Conservation (phyloP, 257 asterid species). For the Rehmannia glutinosa region DNA sequence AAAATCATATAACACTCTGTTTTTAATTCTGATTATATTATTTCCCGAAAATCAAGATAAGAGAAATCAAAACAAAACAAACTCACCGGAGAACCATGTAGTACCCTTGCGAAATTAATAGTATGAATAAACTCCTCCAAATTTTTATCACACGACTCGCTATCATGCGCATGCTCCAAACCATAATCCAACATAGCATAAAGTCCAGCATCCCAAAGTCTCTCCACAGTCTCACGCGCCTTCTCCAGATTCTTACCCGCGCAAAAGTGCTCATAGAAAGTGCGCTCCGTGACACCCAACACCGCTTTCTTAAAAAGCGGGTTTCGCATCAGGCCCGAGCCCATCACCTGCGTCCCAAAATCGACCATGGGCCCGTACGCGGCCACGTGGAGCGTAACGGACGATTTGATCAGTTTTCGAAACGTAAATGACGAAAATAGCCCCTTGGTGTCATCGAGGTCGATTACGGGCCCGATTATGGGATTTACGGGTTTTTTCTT, state of each 20-base stretch:
- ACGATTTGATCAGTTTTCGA: slow-evolving; percentile 46
- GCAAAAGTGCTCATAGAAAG: slow-evolving; percentile 70
- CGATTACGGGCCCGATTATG: too few species aligned
- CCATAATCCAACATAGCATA: slow-evolving; percentile 86
- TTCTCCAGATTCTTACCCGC: slow-evolving; percentile 55
- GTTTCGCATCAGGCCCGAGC: slow-evolving; percentile 35
- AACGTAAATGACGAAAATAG: too few species aligned
- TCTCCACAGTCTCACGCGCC: slow-evolving; percentile 37
- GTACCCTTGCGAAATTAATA: slow-evolving; percentile 32
- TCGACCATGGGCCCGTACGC: slow-evolving; percentile 48
- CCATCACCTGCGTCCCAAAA: slow-evolving; percentile 46
- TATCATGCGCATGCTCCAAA: slow-evolving; percentile 60
- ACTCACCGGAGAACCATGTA: slow-evolving; percentile 42
- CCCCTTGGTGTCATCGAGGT: slow-evolving; percentile 27
- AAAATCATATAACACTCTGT: too few species aligned
- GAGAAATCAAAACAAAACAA: neutral
- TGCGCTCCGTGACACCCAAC: slow-evolving; percentile 29
- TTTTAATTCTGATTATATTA: too few species aligned
- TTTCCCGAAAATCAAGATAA: neutral
- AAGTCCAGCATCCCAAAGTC: slow-evolving; percentile 45
- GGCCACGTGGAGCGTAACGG: slow-evolving; percentile 38
- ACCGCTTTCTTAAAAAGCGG: slow-evolving; percentile 32
- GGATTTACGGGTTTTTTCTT: too few species aligned
- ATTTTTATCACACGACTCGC: slow-evolving; percentile 53
- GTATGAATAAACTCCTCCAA: slow-evolving; percentile 42